Base-by-base conservation (phyloP, 208 protist genomes). In the Acanthamoeba lugdunensis region DNA sequence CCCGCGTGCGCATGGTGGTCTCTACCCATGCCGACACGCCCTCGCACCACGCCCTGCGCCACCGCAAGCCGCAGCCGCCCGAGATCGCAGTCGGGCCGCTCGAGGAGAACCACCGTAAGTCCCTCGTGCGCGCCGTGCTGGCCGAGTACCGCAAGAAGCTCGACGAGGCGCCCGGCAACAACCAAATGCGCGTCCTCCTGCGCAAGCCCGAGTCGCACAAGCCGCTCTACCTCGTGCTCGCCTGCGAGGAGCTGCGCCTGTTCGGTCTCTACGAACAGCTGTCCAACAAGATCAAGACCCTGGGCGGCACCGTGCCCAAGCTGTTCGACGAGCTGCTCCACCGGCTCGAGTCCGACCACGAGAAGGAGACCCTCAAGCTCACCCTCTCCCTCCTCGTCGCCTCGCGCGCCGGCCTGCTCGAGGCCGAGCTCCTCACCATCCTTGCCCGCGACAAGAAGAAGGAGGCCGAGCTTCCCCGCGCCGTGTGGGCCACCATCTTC, bases 261-360 rank as follows among this genome's bases (percentile, higher is more conserved):
- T 95, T 94, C 75, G 96, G 95, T 48, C 18, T 90, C 25, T 97
- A 95, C 52, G 95, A 97, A 52, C 61, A 96, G 73, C 77, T 96
- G 4, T 95, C 67, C 56, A 84, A 96, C 14, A 81, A 95, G n/a
- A 94, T 96, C 48, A 94, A 94, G 65, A 25, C 30, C 28, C 50
- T 96, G 4, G 82, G 82, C 13, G 41, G 45, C 73, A 96, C 95
- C 21, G 30, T 96, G 16, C 67, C 87, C 41, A 87, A 63, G 65
- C 54, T 96, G 0, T 91, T 96, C 61, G 95, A 96, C 9, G 94
- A 95, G 25, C 71, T 96, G 23, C 23, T 96, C 25, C 56, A 45
- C 13, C 77, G 95, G 65, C 23, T 96, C 7, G 95, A 96, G 63
- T 56, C 21, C 30, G 92, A 96, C 45, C 73, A 92, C 56, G 95